Percentiles rank a stretch among this genome's conserved stretches.
These are phyloP conservation scores for Aleurites moluccanus DNA, from an alignment of 441 rosid species.

Conservation along the genomic window DNA sequence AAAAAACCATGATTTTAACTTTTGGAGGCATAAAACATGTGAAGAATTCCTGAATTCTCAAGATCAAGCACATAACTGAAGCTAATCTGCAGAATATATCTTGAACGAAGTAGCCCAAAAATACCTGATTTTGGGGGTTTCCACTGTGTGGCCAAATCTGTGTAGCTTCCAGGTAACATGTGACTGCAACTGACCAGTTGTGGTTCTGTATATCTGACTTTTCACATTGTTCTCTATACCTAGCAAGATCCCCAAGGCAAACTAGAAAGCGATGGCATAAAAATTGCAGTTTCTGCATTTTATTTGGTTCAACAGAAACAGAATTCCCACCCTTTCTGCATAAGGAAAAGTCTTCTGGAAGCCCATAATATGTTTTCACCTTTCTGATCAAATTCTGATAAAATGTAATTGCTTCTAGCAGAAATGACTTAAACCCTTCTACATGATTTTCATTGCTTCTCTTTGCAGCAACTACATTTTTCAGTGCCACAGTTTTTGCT, in stretches of 20 bases:
- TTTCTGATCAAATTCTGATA: slow-evolving; percentile 52
- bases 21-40: slow-evolving; percentile 3
- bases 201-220: slow-evolving; percentile 37
- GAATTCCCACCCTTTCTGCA: slow-evolving; percentile 21
- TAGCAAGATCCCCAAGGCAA: slow-evolving; percentile 91
- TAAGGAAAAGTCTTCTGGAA: slow-evolving; percentile 46
- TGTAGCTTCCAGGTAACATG: slow-evolving; percentile 72
- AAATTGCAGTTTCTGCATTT: slow-evolving; percentile 52
- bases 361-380: slow-evolving; percentile 40
- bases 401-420: slow-evolving; percentile 55
- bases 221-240: slow-evolving; percentile 74
- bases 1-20: background rate
- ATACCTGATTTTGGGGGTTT: slow-evolving; percentile 92
- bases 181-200: slow-evolving; percentile 80
- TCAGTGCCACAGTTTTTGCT: slow-evolving; percentile 2
- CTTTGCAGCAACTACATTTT: slow-evolving; percentile 24
- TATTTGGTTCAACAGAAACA: slow-evolving; percentile 37
- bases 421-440: slow-evolving; percentile 63
- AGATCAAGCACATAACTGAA: slow-evolving; percentile 11
- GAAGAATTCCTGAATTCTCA: slow-evolving; percentile 14
- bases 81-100: background rate
- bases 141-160: slow-evolving; percentile 83
- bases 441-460: slow-evolving; percentile 34
- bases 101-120: slow-evolving; percentile 1
- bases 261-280: slow-evolving; percentile 77